A percentile compares a stretch with the other conserved stretches of the same genome.
Conservation (phyloP, 306 rosid species). For the Alnus glutinosa region DNA sequence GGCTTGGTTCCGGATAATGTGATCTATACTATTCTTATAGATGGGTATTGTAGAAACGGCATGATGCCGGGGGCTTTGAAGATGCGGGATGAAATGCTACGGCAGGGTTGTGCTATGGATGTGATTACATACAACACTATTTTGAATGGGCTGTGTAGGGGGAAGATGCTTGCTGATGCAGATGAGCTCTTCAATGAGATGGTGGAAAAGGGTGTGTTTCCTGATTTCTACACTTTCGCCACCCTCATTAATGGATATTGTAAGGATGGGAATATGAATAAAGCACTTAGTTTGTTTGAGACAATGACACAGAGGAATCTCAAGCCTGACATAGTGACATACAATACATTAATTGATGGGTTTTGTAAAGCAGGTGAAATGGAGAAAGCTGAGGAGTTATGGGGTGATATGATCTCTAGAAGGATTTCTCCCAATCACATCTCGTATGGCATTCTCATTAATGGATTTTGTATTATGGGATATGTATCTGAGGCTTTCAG, state of each 20-base stretch:
- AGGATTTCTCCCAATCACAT: slow-evolving; percentile 57
- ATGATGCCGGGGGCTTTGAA: slow-evolving; percentile 64
- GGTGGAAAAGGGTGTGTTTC: slow-evolving; percentile 82
- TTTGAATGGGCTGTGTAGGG: slow-evolving; percentile 79
- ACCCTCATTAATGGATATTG: slow-evolving; percentile 87
- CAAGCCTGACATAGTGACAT: slow-evolving; percentile 81
- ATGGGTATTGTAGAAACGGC: slow-evolving; percentile 74
- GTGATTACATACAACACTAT: slow-evolving; percentile 74
- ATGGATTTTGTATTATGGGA: slow-evolving; percentile 77
- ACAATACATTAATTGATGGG: slow-evolving; percentile 81
- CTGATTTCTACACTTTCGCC: slow-evolving; percentile 82
- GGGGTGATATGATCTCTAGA: slow-evolving; percentile 68
- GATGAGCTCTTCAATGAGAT: slow-evolving; percentile 72
- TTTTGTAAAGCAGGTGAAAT: slow-evolving; percentile 84
- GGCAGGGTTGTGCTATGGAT: slow-evolving; percentile 70
- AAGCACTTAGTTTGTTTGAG: slow-evolving; percentile 59
- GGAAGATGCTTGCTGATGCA: slow-evolving; percentile 72
- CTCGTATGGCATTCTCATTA: slow-evolving; percentile 71
- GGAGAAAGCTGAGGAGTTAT: slow-evolving; percentile 73
- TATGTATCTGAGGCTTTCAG: slow-evolving; percentile 59
- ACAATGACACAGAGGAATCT: slow-evolving; percentile 59
- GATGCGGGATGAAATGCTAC: slow-evolving; percentile 74
- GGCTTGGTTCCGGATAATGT: slow-evolving; percentile 85
- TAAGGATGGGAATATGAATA: slow-evolving; percentile 69
- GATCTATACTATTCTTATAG: slow-evolving; percentile 79